phyloP scores from a whole-genome alignment of 1,139 yeast genomes.

The Yamadazyma sp. region DNA sequence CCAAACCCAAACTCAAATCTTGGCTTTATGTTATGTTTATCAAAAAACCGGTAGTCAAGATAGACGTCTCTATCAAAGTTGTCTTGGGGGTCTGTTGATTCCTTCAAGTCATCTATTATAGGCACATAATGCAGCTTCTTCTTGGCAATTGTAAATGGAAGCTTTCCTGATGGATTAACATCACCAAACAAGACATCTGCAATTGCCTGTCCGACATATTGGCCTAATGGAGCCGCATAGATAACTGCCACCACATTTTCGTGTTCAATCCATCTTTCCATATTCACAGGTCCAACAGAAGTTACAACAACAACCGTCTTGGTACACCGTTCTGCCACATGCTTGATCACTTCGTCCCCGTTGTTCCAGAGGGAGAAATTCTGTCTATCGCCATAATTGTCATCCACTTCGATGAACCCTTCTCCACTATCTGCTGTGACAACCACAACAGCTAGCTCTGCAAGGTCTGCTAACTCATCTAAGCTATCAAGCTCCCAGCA shows the following conservation, averaged over 20 bases:
- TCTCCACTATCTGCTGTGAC: slow-evolving; percentile 59
- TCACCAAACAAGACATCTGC: slow-evolving; percentile 55
- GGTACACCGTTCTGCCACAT: slow-evolving; percentile 46
- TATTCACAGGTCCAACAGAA: slow-evolving; percentile 58
- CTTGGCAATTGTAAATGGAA: slow-evolving; percentile 64
- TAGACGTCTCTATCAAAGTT: slow-evolving; percentile 49
- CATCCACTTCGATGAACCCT: slow-evolving; percentile 57
- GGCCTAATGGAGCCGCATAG: slow-evolving; percentile 59
- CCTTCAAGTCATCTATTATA: slow-evolving; percentile 41
- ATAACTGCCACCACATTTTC: slow-evolving; percentile 59
- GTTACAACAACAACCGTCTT: slow-evolving; percentile 60
- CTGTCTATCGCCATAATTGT: slow-evolving; percentile 60
- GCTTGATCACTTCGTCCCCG: slow-evolving; percentile 54
- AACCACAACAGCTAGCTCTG: slow-evolving; percentile 53
- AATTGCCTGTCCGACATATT: slow-evolving; percentile 44
- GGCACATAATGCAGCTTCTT: slow-evolving; percentile 55
- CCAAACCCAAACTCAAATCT: slow-evolving; percentile 66
- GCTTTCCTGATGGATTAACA: slow-evolving; percentile 58
- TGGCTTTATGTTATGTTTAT: slow-evolving; percentile 54
- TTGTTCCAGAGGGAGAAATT: slow-evolving; percentile 60
- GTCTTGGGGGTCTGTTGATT: slow-evolving; percentile 46
- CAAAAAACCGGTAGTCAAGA: slow-evolving; percentile 58
- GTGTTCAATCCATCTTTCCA: slow-evolving; percentile 60
- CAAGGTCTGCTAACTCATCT: slow-evolving; percentile 46
- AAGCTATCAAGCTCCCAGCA: slow-evolving; percentile 45